Percentiles rank a stretch among this genome's conserved stretches.
phyloP scores from a whole-genome alignment of 75 land plant genomes.

The Pinus tabuliformis region DNA sequence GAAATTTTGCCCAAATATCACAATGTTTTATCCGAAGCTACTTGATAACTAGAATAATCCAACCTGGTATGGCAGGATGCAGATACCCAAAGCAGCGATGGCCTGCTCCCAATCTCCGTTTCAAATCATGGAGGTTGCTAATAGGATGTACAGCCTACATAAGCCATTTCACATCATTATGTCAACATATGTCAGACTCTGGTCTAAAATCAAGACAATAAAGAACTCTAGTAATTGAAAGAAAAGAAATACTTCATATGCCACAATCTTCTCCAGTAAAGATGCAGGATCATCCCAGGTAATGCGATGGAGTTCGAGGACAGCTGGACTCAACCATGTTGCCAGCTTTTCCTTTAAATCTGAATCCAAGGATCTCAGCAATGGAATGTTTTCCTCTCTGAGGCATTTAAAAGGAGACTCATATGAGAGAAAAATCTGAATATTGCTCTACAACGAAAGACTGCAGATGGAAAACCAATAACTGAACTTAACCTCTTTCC shows the following conservation, averaged over 20 bases:
- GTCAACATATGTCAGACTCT: neutral
- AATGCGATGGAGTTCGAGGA: slow-evolving; percentile 80
- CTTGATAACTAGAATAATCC: neutral
- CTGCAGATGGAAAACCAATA: neutral
- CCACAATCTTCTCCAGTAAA: slow-evolving; percentile 86
- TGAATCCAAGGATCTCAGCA: slow-evolving; percentile 73
- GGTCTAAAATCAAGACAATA: neutral
- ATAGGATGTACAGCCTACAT: slow-evolving; percentile 94
- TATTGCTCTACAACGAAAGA: neutral
- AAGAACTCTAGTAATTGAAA: neutral
- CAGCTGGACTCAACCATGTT: slow-evolving; percentile 93
- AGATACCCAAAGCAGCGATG: slow-evolving; percentile 93
- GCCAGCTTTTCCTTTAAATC: slow-evolving; percentile 75
- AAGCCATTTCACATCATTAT: neutral
- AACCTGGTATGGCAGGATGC: slow-evolving; percentile 93
- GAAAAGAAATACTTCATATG: slow-evolving; percentile 63
- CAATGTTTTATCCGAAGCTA: neutral
- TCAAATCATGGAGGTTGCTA: slow-evolving; percentile 79
- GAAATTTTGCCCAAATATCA: neutral
- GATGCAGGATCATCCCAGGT: slow-evolving; percentile 96
- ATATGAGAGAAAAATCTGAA: neutral
- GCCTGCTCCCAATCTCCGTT: slow-evolving; percentile 82
- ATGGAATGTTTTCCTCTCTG: slow-evolving; percentile 70
- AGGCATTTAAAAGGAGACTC: neutral
- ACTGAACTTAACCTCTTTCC: neutral